phyloP scores from a whole-genome alignment of 331 rosid species.

The Telfairia occidentalis region DNA sequence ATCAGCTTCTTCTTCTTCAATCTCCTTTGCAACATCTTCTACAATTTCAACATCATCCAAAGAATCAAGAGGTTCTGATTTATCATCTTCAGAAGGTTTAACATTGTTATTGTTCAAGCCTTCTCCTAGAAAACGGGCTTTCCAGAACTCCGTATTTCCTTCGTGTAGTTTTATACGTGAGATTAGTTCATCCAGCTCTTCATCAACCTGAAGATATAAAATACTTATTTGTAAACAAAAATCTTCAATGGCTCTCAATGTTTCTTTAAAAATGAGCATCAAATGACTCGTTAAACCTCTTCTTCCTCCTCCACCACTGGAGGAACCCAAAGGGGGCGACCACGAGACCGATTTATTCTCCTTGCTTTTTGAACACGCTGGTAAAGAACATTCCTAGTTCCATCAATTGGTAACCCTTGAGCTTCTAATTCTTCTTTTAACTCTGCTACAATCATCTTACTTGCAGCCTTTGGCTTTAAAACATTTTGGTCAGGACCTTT shows the following conservation, averaged over 20 bases:
- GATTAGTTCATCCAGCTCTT: constrained; percentile 73
- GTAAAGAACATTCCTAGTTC: constrained; percentile 93
- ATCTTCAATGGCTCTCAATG: neutral
- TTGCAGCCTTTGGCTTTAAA: constrained; percentile 96
- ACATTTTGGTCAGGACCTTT: constrained; percentile 76
- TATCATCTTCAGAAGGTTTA: constrained; percentile 21
- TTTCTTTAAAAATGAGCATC: neutral
- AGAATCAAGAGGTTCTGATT: constrained; percentile 36
- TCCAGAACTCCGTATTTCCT: constrained; percentile 94
- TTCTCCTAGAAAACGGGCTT: constrained; percentile 83
- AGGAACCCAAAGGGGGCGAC: constrained; percentile 99
- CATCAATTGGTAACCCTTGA: constrained; percentile 82
- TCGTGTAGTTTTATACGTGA: constrained; percentile 71
- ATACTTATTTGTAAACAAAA: neutral
- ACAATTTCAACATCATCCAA: constrained; percentile 41
- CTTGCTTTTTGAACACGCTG: constrained; percentile 99
- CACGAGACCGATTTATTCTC: constrained; percentile 91
- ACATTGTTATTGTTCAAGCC: constrained; percentile 37
- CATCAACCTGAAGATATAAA: constrained; percentile 52
- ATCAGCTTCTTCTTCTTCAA: constrained; percentile 68
- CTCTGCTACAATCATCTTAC: constrained; percentile 85
- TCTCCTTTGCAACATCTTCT: constrained; percentile 53
- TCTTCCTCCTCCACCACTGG: constrained; percentile 89
- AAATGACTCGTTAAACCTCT: constrained; percentile 41
- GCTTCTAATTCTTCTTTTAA: constrained; percentile 92